Percentiles rank a stretch among this genome's conserved stretches.
Conservation (phyloP, 2,329 filamentous ascomycete species). For the Aspergillus fumigatus region DNA sequence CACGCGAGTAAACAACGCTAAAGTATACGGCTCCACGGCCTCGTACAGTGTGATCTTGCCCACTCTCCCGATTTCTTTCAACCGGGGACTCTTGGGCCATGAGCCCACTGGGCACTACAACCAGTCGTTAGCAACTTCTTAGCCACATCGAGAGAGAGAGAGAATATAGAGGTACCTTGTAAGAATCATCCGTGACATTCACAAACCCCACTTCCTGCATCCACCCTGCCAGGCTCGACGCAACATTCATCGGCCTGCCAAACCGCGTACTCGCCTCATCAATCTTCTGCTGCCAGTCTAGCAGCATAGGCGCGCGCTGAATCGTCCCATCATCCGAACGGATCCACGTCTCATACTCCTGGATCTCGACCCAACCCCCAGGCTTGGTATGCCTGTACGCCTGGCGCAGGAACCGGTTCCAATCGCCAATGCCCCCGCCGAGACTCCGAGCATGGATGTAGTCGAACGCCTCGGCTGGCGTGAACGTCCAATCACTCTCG, state of each 20-base stretch:
- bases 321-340: conserved; percentile 31
- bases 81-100: conserved; percentile 29
- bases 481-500: conserved; percentile 38
- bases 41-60: conserved; percentile 27
- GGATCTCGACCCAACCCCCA: conserved; percentile 34
- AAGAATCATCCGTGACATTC: conserved; percentile 31
- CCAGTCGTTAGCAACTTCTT: conserved; percentile 4
- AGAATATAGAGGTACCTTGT: conserved; percentile 24
- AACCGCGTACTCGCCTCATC: conserved; percentile 27
- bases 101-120: conserved; percentile 30
- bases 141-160: background rate
- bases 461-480: conserved; percentile 35
- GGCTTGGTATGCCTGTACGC: conserved; percentile 30
- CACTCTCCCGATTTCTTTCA: conserved; percentile 34
- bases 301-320: conserved; percentile 17
- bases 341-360: conserved; percentile 28
- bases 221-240: conserved; percentile 21
- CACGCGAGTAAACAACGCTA: conserved; percentile 36
- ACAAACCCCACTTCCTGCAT: conserved; percentile 30
- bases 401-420: conserved; percentile 27
- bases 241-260: conserved; percentile 34
- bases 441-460: conserved; percentile 37
- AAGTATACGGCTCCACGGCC: conserved; percentile 34
- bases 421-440: conserved; percentile 35
- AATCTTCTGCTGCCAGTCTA: conserved; percentile 29